Evolutionary conservation across 306 rosid genomes (phyloP), one percentile per base, ranked within the genome.

Genomic region (Trifolium dubium): DNA sequence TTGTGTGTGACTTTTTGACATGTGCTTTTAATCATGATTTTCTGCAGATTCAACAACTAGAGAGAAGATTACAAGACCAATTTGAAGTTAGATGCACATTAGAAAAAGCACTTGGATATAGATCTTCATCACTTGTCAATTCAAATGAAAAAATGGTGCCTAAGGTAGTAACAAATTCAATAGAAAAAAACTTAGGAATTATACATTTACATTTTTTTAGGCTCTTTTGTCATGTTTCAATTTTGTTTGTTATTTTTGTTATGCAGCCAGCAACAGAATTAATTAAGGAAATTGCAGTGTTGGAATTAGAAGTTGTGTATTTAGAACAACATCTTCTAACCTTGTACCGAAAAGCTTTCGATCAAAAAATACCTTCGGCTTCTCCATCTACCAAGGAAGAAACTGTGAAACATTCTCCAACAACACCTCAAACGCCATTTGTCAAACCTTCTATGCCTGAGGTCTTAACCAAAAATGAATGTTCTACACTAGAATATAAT

Each of bases 301-400:
- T 95, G 50, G 99, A 95, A 83, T 75, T 88, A 68, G 98, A 95
- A 82, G 99, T 95, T 71, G 88, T 80, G 59, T 89, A 95, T 84
- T 88, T 95, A 85, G 99, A 95, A 71, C 99, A 95, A 39, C 96
- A 95, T 77, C 98, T 95, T 82, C 97, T 95, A 67, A 86, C 96
- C 8, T 76, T 92, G 75, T 95, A 95, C 82, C 96, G 99, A 19
- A 88, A 81, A 80, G 97, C 96, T 58, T 92, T 92, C 78, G 96
- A 95, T 82, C 96, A 83, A 63, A 87, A 86, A 75, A n/a, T 80
- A 64, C 73, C 91, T 68, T 80, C 85, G 29, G 75, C 73, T n/a
- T 83, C 94, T 81, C 94, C 85, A 14, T 53, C 87, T 69, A 72
- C 84, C 71, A 88, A 83, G 75, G 88, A 82, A 68, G 88, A 83